A percentile compares a stretch with the other conserved stretches of the same genome.
These are phyloP conservation scores for Claviceps sorghi DNA, from an alignment of 2,329 filamentous ascomycete species.

Conservation along the genomic window DNA sequence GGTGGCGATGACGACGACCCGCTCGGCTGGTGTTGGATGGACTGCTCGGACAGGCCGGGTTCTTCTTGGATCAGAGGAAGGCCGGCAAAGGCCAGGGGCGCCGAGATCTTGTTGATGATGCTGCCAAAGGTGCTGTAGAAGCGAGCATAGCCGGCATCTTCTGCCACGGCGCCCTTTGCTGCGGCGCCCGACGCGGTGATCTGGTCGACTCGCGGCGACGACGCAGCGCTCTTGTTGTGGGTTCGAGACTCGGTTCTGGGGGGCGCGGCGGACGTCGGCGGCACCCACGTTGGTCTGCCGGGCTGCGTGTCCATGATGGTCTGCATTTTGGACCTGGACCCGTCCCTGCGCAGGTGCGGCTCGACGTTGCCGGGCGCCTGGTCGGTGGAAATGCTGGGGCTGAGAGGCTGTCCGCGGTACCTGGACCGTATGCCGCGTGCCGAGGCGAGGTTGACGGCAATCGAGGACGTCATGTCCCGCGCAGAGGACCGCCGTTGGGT, in stretches of 20 bases:
- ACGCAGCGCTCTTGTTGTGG: conserved; percentile 11
- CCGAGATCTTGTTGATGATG: conserved; percentile 76
- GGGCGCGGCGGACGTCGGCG: conserved; percentile 20
- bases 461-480: conserved; percentile 64
- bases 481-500: conserved; percentile 37
- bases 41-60: conserved; percentile 11
- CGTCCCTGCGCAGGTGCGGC: conserved; percentile 35
- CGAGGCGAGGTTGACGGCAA: conserved; percentile 76
- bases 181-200: conserved; percentile 4
- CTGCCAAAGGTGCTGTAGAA: conserved; percentile 90
- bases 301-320: conserved; percentile 38
- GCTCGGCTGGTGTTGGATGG: conserved; percentile 11
- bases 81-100: conserved; percentile 82
- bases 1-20: conserved; percentile 12
- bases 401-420: conserved; percentile 51
- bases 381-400: conserved; percentile 59
- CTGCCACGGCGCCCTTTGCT: conserved; percentile 9
- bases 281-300: conserved; percentile 39
- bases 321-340: conserved; percentile 38
- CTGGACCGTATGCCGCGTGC: conserved; percentile 62
- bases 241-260: conserved; percentile 12
- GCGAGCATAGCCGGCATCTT: conserved; percentile 69
- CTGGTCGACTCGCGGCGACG: conserved; percentile 15
- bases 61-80: conserved; percentile 57
- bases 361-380: conserved; percentile 59